Base-by-base conservation (phyloP, 2,329 filamentous ascomycete species). In the Fusarium sp. region DNA sequence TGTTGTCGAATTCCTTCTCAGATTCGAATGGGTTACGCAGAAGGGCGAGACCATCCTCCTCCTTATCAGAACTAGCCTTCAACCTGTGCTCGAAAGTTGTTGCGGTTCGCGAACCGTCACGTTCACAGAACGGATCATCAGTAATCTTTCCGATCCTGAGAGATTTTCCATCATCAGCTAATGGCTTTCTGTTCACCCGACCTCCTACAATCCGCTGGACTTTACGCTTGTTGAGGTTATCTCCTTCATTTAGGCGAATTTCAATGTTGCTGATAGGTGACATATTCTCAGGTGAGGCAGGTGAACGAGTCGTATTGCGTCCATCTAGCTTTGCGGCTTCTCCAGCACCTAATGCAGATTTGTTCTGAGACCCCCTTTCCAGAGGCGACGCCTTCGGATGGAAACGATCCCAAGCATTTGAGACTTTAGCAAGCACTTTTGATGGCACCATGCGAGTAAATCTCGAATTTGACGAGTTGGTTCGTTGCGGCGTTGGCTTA, bases 1-100 rank as follows among this genome's bases (percentile, higher is more conserved):
- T 72, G 54, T 72, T 70, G 41, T 81, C 78, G 56, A 82, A 81
- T 46, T 73, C 77, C 34, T 68, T 65, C 67, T 83, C 82, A 7
- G 75, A 65, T n/a, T 77, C 75, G 63, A 83, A 81, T 61, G 76
- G 76, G 31, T 69, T 70, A 28, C 41, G 34, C 4, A 62, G 45
- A 18, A 66, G 38, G 18, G 57, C 37, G 55, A 16, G 57, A 53
- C 28, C 51, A 52, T 31, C n/a, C 20, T 45, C 42, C 26, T 60
- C 52, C 15, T 55, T 51, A 10, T 52, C 46, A 26, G 44, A 28
- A 6, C 53, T 62, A 28, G 40, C 57, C 44, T 67, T 75, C 38
- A 75, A 40, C n/a, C 66, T 59, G 20, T 36, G 62, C 59, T 74
- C 63, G 57, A 76, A 75, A 8, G 53, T 66, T n/a, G 71, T 76